These are phyloP conservation scores for Protoeuglena noctilucae DNA, from an alignment of 139 green algal species.

Conservation along the genomic window DNA sequence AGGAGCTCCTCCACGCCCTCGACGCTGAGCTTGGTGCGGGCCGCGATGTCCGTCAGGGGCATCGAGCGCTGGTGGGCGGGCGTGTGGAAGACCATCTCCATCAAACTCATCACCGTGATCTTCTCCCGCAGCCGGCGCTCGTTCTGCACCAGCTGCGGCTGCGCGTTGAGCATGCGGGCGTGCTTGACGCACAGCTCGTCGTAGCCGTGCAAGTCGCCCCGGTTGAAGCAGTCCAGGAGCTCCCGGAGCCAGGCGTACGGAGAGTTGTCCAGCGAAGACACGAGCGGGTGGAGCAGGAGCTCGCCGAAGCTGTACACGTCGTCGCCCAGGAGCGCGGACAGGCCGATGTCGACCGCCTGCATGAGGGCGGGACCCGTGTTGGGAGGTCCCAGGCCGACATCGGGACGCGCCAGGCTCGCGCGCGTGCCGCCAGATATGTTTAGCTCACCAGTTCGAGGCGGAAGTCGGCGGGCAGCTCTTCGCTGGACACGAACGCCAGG, in stretches of 20 bases:
- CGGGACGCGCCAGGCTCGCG: background rate
- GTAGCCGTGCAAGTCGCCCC: constrained; percentile 76
- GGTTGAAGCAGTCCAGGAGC: constrained; percentile 45
- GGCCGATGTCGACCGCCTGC: constrained; percentile 79
- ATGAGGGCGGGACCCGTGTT: constrained; percentile 7
- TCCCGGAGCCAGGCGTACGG: constrained; percentile 1
- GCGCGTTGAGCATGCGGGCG: constrained; percentile 58
- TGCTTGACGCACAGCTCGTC: constrained; percentile 69
- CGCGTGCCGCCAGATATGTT: background rate
- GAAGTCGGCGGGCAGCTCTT: constrained; percentile 46
- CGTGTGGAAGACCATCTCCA: constrained; percentile 18
- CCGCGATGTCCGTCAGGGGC: constrained; percentile 40
- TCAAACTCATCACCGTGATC: constrained; percentile 73
- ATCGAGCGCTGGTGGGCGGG: constrained; percentile 69
- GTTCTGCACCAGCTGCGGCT: constrained; percentile 81
- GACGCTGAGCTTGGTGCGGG: constrained; percentile 63
- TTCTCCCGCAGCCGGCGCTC: constrained; percentile 81
- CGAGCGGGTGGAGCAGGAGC: constrained; percentile 91
- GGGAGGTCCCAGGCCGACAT: background rate
- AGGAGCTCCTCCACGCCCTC: constrained; percentile 95
- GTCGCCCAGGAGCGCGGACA: constrained; percentile 88
- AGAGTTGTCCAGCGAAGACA: constrained; percentile 10
- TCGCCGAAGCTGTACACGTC: constrained; percentile 93
- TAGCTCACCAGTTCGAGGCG: constrained; percentile 37
- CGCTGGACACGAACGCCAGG: constrained; percentile 71